A percentile compares a stretch with the other conserved stretches of the same genome.
phyloP scores from a whole-genome alignment of 2,329 filamentous ascomycete species.

The Scedosporium aurantiacum region DNA sequence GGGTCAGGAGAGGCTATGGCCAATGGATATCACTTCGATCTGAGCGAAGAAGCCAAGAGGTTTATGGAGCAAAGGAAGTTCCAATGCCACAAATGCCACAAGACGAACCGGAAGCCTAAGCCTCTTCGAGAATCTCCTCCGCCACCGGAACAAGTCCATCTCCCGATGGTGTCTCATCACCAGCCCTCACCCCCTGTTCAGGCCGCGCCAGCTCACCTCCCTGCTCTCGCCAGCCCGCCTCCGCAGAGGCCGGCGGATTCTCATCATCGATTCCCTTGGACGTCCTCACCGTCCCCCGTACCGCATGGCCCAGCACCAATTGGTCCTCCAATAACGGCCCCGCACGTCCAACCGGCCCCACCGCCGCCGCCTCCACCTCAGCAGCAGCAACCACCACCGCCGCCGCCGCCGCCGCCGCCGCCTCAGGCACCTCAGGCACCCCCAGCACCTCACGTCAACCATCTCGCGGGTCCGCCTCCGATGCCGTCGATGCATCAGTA shows the following conservation, averaged over 20 bases:
- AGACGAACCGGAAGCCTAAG: slow-evolving; percentile 35
- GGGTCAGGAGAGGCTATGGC: slow-evolving; percentile 38
- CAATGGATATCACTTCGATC: slow-evolving; percentile 37
- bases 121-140: slow-evolving; percentile 13
- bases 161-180: background rate
- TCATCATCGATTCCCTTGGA: slow-evolving; percentile 1
- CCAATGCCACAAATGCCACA: slow-evolving; percentile 68
- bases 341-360: slow-evolving; percentile 10
- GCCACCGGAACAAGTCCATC: slow-evolving; percentile 10
- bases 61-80: slow-evolving; percentile 50
- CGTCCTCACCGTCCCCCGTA: background rate
- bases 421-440: slow-evolving; percentile 1
- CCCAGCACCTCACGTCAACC: background rate
- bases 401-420: slow-evolving; percentile 8
- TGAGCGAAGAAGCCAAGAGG: slow-evolving; percentile 46
- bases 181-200: background rate
- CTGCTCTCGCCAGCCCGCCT: background rate
- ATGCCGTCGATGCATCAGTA: slow-evolving; percentile 16
- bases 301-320: background rate
- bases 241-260: background rate
- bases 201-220: slow-evolving; percentile 1
- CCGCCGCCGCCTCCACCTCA: slow-evolving; percentile 11
- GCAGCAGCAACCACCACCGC: slow-evolving; percentile 6
- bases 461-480: slow-evolving; percentile 10
- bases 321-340: background rate